These are phyloP conservation scores for Selenicereus undatus DNA, from an alignment of 148 eudicot genomes.

Conservation along the genomic window DNA sequence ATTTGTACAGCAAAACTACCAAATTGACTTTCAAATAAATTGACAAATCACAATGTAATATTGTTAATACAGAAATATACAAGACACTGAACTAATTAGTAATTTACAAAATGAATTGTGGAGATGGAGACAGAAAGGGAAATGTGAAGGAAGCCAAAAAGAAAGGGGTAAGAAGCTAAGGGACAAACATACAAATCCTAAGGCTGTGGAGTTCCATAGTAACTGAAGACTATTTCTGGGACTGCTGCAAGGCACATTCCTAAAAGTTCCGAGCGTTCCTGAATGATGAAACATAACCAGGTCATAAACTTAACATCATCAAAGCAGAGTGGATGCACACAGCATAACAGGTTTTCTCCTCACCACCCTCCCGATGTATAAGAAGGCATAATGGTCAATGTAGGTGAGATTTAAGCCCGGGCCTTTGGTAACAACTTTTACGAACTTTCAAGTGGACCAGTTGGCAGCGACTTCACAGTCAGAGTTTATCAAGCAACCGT, in stretches of 20 bases:
- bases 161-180: slow-evolving; percentile 6
- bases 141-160: slow-evolving; percentile 12
- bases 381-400: no score
- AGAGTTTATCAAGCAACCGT: background rate
- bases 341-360: no score
- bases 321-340: background rate
- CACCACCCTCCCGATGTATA: no score
- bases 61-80: slow-evolving; percentile 26
- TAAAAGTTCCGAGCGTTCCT: slow-evolving; percentile 45
- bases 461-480: no score
- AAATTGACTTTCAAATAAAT: slow-evolving; percentile 19
- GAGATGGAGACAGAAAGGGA: background rate
- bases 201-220: background rate
- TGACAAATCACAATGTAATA: slow-evolving; percentile 20
- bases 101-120: slow-evolving; percentile 27
- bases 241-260: slow-evolving; percentile 15
- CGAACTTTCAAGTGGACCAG: no score
- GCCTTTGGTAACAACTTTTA: no score
- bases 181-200: slow-evolving; percentile 23
- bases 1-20: background rate
- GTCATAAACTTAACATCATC: background rate
- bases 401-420: no score
- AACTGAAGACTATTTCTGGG: slow-evolving; percentile 18
- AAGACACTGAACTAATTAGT: slow-evolving; percentile 25
- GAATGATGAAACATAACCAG: slow-evolving; percentile 15